Evolutionary conservation across 2,329 filamentous ascomycete species (phyloP).

Genomic region (Aspergillus uvarum): DNA sequence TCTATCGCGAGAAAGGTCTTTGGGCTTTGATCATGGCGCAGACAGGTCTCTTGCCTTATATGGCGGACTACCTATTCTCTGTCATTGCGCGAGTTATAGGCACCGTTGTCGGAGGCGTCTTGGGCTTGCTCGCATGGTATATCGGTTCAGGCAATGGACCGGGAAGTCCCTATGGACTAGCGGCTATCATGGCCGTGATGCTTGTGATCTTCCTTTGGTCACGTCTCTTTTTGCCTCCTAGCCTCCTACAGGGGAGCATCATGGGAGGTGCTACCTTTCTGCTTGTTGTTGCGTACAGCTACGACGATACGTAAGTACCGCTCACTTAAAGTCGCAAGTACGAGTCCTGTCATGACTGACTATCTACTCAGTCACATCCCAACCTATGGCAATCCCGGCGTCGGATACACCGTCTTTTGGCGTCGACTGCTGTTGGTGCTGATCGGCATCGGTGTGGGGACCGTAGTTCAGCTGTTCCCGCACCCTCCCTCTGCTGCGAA

Average conservation of each 20-base stretch:
- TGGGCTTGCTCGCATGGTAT: slow-evolving; percentile 54
- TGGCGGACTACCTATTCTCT: slow-evolving; percentile 53
- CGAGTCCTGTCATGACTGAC: not conserved
- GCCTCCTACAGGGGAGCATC: slow-evolving; percentile 34
- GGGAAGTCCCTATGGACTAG: slow-evolving; percentile 54
- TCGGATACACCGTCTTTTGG: slow-evolving; percentile 53
- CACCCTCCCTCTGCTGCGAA: slow-evolving; percentile 48
- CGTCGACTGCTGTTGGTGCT: slow-evolving; percentile 46
- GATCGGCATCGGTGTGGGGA: slow-evolving; percentile 46
- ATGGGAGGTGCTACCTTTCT: slow-evolving; percentile 47
- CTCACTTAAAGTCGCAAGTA: too few species aligned
- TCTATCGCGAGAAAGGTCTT: slow-evolving; percentile 53
- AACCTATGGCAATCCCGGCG: slow-evolving; percentile 49
- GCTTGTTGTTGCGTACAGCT: slow-evolving; percentile 51
- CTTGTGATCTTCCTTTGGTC: slow-evolving; percentile 36
- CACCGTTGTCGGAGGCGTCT: slow-evolving; percentile 49
- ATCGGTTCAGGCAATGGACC: slow-evolving; percentile 50
- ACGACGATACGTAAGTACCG: slow-evolving; percentile 44
- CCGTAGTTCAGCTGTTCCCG: slow-evolving; percentile 50
- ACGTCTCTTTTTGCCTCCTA: slow-evolving; percentile 36
- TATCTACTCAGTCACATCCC: slow-evolving; percentile 34
- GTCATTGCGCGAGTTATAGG: slow-evolving; percentile 44
- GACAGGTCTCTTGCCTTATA: slow-evolving; percentile 50
- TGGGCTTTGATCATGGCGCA: slow-evolving; percentile 56
- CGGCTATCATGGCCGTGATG: slow-evolving; percentile 40